phyloP scores from a whole-genome alignment of 2,329 filamentous ascomycete genomes.

The Penicillium thymicola region DNA sequence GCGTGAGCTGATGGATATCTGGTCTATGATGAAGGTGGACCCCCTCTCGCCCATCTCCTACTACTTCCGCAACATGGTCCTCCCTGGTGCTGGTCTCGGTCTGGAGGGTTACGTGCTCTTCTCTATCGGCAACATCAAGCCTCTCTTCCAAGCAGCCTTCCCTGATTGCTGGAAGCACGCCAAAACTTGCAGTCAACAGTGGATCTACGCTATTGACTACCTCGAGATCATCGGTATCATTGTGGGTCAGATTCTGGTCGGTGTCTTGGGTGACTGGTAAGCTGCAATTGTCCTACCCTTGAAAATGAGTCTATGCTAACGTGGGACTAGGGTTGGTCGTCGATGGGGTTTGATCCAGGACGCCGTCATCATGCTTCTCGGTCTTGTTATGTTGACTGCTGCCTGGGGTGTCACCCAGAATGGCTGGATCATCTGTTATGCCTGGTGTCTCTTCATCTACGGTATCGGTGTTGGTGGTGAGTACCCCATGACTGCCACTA shows the following conservation, averaged over 20 bases:
- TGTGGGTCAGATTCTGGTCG: slow-evolving; percentile 83
- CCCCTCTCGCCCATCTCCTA: slow-evolving; percentile 78
- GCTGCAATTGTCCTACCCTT: slow-evolving; percentile 5
- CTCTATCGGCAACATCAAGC: slow-evolving; percentile 89
- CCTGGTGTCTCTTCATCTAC: slow-evolving; percentile 92
- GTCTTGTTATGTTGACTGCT: slow-evolving; percentile 85
- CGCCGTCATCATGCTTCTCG: slow-evolving; percentile 88
- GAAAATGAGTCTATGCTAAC: slow-evolving; percentile 4
- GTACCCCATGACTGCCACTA: slow-evolving; percentile 95
- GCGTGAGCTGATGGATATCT: slow-evolving; percentile 65
- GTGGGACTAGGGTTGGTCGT: slow-evolving; percentile 67
- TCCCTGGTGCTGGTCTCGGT: slow-evolving; percentile 87
- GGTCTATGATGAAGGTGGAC: slow-evolving; percentile 79
- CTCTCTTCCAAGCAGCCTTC: slow-evolving; percentile 75
- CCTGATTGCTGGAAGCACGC: slow-evolving; percentile 70
- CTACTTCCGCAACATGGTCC: slow-evolving; percentile 87
- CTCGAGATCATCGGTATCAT: slow-evolving; percentile 95
- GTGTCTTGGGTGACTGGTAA: slow-evolving; percentile 69
- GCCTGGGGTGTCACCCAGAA: slow-evolving; percentile 84
- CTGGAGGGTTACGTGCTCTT: slow-evolving; percentile 96
- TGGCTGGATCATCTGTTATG: slow-evolving; percentile 97
- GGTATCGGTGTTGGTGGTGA: slow-evolving; percentile 68
- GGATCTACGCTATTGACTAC: slow-evolving; percentile 82
- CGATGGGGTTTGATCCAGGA: slow-evolving; percentile 96
- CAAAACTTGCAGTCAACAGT: slow-evolving; percentile 69